Evolutionary conservation across 2,329 filamentous ascomycete genomes (phyloP), one percentile per base, ranked within the genome.

Genomic region (Trichoderma harzianum): DNA sequence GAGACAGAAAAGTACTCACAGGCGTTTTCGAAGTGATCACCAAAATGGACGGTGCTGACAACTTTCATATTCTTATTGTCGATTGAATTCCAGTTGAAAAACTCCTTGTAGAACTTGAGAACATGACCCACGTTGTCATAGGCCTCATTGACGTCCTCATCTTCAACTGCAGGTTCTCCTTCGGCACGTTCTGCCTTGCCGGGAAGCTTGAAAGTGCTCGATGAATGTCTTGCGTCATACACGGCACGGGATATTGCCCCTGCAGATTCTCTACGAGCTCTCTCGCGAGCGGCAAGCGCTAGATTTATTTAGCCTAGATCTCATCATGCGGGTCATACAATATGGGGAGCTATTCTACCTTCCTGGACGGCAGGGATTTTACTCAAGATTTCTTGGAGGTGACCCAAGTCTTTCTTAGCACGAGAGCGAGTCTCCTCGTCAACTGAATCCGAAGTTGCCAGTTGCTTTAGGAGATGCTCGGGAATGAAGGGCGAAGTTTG

Each of bases 31-130:
- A 85, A 87, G 8, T 80, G 76, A 69, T 83, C 72, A 5, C 83
- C 85, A 74, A 86, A 88, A 74, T 89, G 86, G 26, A 89, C 84
- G 16, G 83, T 84, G 76, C 84, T 86, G 72, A 85, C 78, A 39
- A 88, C 82, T 18, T 83, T 78, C 76, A 82, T 80, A 72, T 85
- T 84, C 62, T 83, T 79, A 78, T 86, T 84, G 78, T 89, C 84
- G 70, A 88, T 84, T 0, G 85, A 87, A 28, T 84, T 80, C 83
- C 86, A 87, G 39, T 81, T 76, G 75, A 87, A 88, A 39, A 83
- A 78, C 7, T 85, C 79, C 63, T 80, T 79, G 79, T 86, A 88
- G 75, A 88, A 87, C 26, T 83, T 77, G 51, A 86, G 78, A 1
- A 87, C 86, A 14, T 78, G 78, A 21, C 86, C 85, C 0, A 86